Evolutionary conservation across 805 yeast species (phyloP).

Genomic region (Monosporozyma aerobia): DNA sequence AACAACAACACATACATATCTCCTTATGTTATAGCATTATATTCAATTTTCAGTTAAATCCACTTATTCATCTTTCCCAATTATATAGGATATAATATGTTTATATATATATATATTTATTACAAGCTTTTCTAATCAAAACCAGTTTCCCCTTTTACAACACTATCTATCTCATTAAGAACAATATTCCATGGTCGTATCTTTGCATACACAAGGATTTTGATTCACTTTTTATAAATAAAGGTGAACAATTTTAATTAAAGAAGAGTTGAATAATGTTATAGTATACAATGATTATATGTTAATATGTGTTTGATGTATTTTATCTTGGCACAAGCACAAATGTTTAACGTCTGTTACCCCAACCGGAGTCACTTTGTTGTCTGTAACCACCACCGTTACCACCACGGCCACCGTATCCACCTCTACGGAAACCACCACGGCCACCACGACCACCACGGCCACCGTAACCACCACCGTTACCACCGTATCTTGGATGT

Average conservation of each 20-base stretch:
- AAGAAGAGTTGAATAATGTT: not conserved
- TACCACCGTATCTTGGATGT: conserved; percentile 48
- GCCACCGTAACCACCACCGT: conserved; percentile 43
- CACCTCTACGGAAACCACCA: conserved; percentile 36
- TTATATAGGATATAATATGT: not conserved
- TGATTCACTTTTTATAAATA: not conserved
- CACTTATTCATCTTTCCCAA: not conserved
- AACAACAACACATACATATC: too few species aligned
- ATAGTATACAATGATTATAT: conserved; percentile 1
- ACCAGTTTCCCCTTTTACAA: too few species aligned
- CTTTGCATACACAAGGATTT: not conserved
- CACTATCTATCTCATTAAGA: not conserved
- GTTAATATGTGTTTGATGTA: not conserved
- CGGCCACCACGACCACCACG: conserved; percentile 42
- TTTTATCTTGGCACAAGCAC: not conserved
- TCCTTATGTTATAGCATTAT: not conserved
- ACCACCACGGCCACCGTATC: conserved; percentile 33
- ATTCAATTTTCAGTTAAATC: not conserved
- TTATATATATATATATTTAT: too few species aligned
- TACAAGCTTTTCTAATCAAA: too few species aligned
- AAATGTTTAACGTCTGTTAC: conserved; percentile 13
- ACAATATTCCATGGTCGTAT: not conserved
- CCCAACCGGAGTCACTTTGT: conserved; percentile 8
- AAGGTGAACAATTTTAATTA: not conserved
- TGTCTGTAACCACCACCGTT: conserved; percentile 31